These are phyloP conservation scores for Marchantia polymorpha DNA, from an alignment of 225 moss, liverwort and hornwort genomes.

Conservation along the genomic window DNA sequence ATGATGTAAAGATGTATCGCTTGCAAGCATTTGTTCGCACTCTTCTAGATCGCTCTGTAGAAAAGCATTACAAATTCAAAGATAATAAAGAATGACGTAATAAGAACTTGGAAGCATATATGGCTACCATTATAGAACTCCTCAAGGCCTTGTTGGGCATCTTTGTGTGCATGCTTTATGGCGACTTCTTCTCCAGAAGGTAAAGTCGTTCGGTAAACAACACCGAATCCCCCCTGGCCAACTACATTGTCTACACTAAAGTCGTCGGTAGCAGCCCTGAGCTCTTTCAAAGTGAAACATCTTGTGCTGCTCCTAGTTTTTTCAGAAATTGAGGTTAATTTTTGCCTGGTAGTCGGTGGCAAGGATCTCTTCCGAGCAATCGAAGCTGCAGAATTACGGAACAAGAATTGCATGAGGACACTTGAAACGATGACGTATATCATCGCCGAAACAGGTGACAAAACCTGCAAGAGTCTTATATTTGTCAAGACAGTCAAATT, in stretches of 20 bases:
- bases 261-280: slow-evolving; percentile 7
- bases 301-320: slow-evolving; percentile 26
- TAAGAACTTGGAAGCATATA: neutral
- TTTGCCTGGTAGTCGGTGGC: neutral
- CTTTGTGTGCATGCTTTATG: slow-evolving; percentile 30
- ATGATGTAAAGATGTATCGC: neutral
- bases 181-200: slow-evolving; percentile 19
- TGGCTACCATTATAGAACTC: slow-evolving; percentile 41
- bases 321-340: slow-evolving; percentile 25
- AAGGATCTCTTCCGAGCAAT: neutral
- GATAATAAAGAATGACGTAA: neutral
- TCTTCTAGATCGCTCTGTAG: neutral
- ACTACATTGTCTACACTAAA: slow-evolving; percentile 13
- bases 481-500: neutral
- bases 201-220: slow-evolving; percentile 19
- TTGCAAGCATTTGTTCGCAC: neutral
- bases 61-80: neutral
- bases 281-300: slow-evolving; percentile 21
- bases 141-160: slow-evolving; percentile 33
- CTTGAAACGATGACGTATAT: too few relatives aligned
- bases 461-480: neutral
- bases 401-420: neutral
- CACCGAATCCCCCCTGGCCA: slow-evolving; percentile 19
- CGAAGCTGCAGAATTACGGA: neutral
- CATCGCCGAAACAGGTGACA: neutral